Evolutionary conservation across 768 basidiomycete species (phyloP), one percentile per base, ranked within the genome.

Genomic region (Rubroboletus pulcherrimus): DNA sequence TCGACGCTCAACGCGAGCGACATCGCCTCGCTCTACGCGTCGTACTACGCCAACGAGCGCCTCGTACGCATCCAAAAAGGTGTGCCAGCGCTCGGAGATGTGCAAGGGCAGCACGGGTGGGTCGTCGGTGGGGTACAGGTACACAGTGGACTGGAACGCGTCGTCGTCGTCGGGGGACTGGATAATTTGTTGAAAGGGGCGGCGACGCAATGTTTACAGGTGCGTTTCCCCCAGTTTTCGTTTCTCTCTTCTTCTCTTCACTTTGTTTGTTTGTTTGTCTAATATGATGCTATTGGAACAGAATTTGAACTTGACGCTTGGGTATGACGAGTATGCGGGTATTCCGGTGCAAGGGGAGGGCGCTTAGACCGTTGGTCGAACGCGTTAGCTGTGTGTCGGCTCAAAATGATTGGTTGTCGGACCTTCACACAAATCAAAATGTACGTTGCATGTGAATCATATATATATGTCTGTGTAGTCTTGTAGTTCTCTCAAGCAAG

Each of bases 171-270:
- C 24, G 96, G 93, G 47, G 94, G 94, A 0, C 74, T 99, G 65
- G 97, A 99, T 69, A 99, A 99, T 75, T 75, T 99, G 54, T 78
- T 99, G 58, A 99, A 99, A 72, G 97, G 97, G 7, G 97, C 97
- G 48, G 97, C 97, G 17, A 98, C 96, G n/a, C 97, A 99, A 72
- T 98, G 96, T 71, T 69, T 99, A 58, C 94, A 96, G 81, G 91
- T 93, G 49, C 19, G 85, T 73, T 38, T 5, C 12, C 31, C n/a
- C 0, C 21, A 11, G 12, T 5, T n/a, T 8, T n/a, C 15, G 9
- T n/a, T 26, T 17, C 33, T 21, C 21, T 21, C 21, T 30, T 29
- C 2, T 9, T 38, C 4, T 6, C 34, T 34, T n/a, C 6, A 40
- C 11, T 2, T n/a, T 19, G 14, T 34, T 9, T 9, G 3, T n/a